Conservation (phyloP, 306 rosid species). For the Dalbergia cultrata region DNA sequence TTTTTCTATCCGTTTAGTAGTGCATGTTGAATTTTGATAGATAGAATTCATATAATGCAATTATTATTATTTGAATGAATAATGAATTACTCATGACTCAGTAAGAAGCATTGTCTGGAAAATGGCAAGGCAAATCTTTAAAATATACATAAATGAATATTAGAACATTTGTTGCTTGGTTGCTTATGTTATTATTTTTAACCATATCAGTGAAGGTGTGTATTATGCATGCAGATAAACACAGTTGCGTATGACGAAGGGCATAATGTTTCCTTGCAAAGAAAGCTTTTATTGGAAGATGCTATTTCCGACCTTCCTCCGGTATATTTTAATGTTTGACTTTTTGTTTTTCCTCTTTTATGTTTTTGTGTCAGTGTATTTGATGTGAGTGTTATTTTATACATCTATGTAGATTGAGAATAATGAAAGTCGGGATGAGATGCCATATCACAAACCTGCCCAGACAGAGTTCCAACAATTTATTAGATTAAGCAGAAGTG, state of each 20-base stretch:
- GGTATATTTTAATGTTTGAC: slow-evolving; percentile 45
- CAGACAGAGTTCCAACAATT: slow-evolving; percentile 67
- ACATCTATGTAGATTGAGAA: slow-evolving; percentile 60
- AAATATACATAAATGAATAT: too few relatives aligned
- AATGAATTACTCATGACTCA: not conserved
- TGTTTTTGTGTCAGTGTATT: not conserved
- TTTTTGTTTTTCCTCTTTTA: not conserved
- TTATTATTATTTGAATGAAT: not conserved
- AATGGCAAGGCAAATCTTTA: not conserved
- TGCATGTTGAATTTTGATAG: not conserved
- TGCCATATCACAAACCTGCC: slow-evolving; percentile 53
- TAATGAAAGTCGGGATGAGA: slow-evolving; percentile 61
- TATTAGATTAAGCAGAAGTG: slow-evolving; percentile 62
- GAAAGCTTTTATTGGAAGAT: slow-evolving; percentile 67
- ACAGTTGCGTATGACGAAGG: slow-evolving; percentile 72
- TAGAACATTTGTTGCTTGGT: too few relatives aligned
- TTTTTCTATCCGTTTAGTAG: not conserved
- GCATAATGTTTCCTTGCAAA: slow-evolving; percentile 42
- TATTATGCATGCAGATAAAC: slow-evolving; percentile 51
- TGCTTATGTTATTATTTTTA: not conserved
- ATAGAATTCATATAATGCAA: not conserved
- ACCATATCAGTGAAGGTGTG: not conserved
- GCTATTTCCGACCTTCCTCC: slow-evolving; percentile 85
- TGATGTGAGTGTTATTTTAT: not conserved
- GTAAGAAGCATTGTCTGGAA: too few relatives aligned